Evolutionary conservation across 495 filamentous ascomycete species (phyloP), one percentile per base, ranked within the genome.

Genomic region (Penicillium psychrofluorescens): DNA sequence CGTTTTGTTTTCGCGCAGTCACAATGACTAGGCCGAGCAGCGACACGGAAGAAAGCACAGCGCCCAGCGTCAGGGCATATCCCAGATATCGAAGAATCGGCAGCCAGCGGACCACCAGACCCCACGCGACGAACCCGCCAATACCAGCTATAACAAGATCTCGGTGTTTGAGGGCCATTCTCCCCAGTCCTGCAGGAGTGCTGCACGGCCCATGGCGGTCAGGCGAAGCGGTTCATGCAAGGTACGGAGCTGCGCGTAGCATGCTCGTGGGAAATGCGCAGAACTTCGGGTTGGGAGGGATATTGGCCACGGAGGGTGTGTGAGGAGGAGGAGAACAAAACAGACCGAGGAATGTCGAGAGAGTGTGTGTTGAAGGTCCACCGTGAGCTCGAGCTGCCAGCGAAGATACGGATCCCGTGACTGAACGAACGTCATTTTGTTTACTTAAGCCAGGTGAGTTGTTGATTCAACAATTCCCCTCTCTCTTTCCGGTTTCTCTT

Each of bases 61-160:
- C 63, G 49, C 90, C 90, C 43, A 77, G 67, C 44, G 81, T 63
- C 59, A 94, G 85, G 40, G 88, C 87, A 58, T 88, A 85, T 53
- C 83, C 86, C 22, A 84, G 72, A 72, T 81, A 94, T 59, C 88
- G 85, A 34, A 95, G 72, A 31, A 78, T 54, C 8, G 90, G 89
- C 55, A 85, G 67, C 84, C 86, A 92, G 66, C 81, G 78, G 47
- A 87, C 80, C 29, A 81, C 76, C 58, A 86, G 81, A 14, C 85
- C 87, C 90, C 90, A 96, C 50, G 88, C 78, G 53, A 96, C 74
- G 62, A 95, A 95, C 50, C 63, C 75, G 59, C 74, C 78, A 51
- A 86, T 64, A 56, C 76, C 77, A 53, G 84, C 79, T 54, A 89
- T 55, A 58, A 80, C 70, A 56, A 89, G 71, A 76, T 92, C 75